These are phyloP conservation scores for Sporothrix schenckii DNA, from an alignment of 2,329 filamentous ascomycete species.

Conservation along the genomic window DNA sequence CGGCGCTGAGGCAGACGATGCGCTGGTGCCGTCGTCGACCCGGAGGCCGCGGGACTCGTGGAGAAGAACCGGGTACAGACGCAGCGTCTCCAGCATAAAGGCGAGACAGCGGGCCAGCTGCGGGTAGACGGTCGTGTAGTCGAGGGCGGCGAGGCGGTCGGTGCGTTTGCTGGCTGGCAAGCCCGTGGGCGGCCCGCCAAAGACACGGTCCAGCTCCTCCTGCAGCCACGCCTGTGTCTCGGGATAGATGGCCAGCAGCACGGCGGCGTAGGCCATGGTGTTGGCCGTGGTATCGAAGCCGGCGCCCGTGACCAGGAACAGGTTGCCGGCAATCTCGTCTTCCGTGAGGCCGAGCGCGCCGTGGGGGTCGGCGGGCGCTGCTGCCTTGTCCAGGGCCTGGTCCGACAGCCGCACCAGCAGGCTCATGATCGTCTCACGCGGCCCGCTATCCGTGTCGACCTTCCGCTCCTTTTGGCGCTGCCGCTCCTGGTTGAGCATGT, in stretches of 20 bases:
- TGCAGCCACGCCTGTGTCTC: slow-evolving; percentile 32
- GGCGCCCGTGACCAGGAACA: slow-evolving; percentile 56
- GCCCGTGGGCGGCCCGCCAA: slow-evolving; percentile 48
- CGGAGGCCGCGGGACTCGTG: slow-evolving; percentile 45
- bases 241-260: slow-evolving; percentile 48
- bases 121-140: slow-evolving; percentile 51
- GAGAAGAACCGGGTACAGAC: slow-evolving; percentile 47
- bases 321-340: slow-evolving; percentile 43
- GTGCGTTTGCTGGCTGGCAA: slow-evolving; percentile 33
- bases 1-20: slow-evolving; percentile 24
- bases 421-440: slow-evolving; percentile 40
- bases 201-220: slow-evolving; percentile 44
- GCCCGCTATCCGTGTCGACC: background rate
- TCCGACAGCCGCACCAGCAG: slow-evolving; percentile 41
- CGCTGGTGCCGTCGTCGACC: background rate
- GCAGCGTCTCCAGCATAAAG: slow-evolving; percentile 52
- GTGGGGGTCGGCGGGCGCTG: background rate
- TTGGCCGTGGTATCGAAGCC: slow-evolving; percentile 52
- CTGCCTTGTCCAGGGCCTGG: slow-evolving; percentile 25
- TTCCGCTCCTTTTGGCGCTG: background rate
- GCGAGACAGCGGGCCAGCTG: slow-evolving; percentile 49
- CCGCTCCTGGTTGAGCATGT: slow-evolving; percentile 41
- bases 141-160: slow-evolving; percentile 26
- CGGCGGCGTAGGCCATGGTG: slow-evolving; percentile 51
- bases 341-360: slow-evolving; percentile 34